phyloP scores from a whole-genome alignment of 108 stramenopile species.

The Cyclotella kingstonii region DNA sequence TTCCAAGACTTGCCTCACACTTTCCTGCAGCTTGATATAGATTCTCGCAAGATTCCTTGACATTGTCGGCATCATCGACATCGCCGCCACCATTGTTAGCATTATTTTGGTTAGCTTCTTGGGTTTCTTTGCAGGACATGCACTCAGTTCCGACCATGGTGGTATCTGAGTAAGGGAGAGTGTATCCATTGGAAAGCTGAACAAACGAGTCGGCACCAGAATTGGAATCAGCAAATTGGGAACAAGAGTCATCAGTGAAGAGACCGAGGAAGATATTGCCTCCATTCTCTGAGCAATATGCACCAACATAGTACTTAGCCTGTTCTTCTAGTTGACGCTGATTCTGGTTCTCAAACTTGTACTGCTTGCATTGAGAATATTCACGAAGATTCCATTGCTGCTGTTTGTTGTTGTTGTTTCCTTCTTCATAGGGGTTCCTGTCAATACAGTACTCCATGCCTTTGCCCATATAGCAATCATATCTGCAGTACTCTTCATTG shows the following conservation, averaged over 20 bases:
- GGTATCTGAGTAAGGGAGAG: conserved; percentile 56
- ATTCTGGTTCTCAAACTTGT: conserved; percentile 38
- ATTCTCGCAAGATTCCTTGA: conserved; percentile 64
- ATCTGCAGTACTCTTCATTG: conserved; percentile 57
- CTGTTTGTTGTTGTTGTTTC: conserved; percentile 28
- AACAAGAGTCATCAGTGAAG: conserved; percentile 79
- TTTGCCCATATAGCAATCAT: conserved; percentile 62
- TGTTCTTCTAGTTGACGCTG: conserved; percentile 41
- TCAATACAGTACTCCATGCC: conserved; percentile 64
- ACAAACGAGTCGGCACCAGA: conserved; percentile 48
- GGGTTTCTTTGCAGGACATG: conserved; percentile 59
- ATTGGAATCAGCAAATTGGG: conserved; percentile 52
- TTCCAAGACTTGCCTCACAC: conserved; percentile 62
- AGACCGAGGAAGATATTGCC: conserved; percentile 70
- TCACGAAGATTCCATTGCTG: conserved; percentile 44
- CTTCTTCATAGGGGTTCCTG: conserved; percentile 64
- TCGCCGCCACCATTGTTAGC: conserved; percentile 45
- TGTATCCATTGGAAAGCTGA: conserved; percentile 36
- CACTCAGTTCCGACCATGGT: conserved; percentile 68
- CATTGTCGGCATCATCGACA: conserved; percentile 48
- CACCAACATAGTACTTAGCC: conserved; percentile 62
- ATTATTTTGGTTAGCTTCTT: conserved; percentile 28
- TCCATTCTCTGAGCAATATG: conserved; percentile 82
- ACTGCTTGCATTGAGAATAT: conserved; percentile 40
- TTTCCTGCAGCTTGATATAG: conserved; percentile 72